Evolutionary conservation across 2,329 filamentous ascomycete genomes (phyloP).

Genomic region (Xylaria sp.): DNA sequence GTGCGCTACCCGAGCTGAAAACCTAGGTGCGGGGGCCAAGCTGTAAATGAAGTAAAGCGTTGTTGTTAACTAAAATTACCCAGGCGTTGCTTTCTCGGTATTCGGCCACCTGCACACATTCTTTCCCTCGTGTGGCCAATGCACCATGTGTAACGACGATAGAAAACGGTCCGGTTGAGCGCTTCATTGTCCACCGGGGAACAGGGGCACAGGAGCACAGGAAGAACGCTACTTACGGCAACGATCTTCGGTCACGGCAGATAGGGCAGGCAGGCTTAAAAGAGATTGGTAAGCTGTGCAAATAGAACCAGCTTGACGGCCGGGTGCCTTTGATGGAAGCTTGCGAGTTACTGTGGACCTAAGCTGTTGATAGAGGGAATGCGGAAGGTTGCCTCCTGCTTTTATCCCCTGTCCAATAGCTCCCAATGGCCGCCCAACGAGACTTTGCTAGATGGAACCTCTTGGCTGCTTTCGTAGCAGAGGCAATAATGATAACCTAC

Average conservation of each 20-base stretch:
- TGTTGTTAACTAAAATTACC: neutral
- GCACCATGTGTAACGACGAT: neutral
- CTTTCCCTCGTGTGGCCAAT: neutral
- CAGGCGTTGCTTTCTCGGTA: neutral
- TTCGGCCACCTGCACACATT: neutral
- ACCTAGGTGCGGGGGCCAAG: too few relatives aligned
- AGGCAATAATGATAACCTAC: neutral
- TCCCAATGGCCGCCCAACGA: neutral
- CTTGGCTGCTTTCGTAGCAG: neutral
- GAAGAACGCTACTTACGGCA: neutral
- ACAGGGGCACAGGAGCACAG: too few relatives aligned
- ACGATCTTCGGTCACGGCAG: neutral
- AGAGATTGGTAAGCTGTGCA: neutral
- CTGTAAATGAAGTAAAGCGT: too few relatives aligned
- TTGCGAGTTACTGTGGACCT: slow-evolving; percentile 5
- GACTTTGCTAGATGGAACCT: neutral
- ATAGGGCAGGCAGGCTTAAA: too few relatives aligned
- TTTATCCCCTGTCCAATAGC: neutral
- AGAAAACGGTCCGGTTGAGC: neutral
- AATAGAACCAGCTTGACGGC: neutral
- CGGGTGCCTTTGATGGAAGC: neutral
- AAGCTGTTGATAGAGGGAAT: neutral
- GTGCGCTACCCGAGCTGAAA: too few relatives aligned
- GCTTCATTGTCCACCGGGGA: neutral
- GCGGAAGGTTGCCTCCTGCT: slow-evolving; percentile 6